Evolutionary conservation across 2,329 filamentous ascomycete genomes (phyloP).

Genomic region (Trichophyton rubrum): DNA sequence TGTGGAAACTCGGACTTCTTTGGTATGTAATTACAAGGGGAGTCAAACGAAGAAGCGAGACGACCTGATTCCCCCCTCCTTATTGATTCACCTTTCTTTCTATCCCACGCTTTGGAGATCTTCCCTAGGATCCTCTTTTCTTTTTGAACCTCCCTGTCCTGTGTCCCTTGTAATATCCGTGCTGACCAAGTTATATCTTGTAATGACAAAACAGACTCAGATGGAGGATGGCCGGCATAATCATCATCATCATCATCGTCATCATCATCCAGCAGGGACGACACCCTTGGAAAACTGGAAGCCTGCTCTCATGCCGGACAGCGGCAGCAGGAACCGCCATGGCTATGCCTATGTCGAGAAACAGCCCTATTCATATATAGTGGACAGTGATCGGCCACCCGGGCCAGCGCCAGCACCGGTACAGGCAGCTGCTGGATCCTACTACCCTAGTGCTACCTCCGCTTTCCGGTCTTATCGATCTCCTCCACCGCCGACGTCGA

Average conservation of each 20-base stretch:
- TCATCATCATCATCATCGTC: background rate
- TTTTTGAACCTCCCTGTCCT: no score
- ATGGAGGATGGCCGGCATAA: background rate
- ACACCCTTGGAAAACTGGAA: background rate
- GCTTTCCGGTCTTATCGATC: background rate
- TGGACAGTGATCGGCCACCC: background rate
- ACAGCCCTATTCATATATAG: background rate
- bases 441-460: background rate
- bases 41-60: no score
- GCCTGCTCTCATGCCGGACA: background rate
- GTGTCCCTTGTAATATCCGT: no score
- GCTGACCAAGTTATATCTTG: background rate
- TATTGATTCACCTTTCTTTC: background rate
- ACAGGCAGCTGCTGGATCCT: no score
- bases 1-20: background rate
- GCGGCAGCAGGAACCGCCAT: background rate
- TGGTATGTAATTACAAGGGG: slow-evolving; percentile 2
- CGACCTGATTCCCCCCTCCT: no score
- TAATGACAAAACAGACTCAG: background rate
- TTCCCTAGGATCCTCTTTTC: no score
- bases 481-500: background rate
- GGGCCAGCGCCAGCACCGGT: background rate
- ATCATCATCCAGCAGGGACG: background rate
- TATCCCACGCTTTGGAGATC: background rate
- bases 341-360: background rate